Conservation (phyloP, 495 filamentous ascomycete genomes). For the Penicillium dipodomyicola region DNA sequence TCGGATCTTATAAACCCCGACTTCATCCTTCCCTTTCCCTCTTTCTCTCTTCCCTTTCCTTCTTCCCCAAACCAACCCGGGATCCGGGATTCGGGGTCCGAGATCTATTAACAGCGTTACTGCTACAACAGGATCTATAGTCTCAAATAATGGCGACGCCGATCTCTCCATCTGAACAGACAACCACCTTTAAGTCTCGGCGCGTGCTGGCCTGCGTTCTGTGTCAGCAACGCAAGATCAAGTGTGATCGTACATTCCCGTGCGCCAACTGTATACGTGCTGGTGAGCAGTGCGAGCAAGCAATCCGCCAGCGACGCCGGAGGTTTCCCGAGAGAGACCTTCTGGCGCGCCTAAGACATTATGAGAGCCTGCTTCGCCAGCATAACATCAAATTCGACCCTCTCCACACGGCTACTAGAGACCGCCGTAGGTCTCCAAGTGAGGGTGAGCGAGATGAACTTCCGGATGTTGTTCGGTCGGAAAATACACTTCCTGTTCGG, state of each 20-base stretch:
- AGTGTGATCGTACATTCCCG: slow-evolving; percentile 35
- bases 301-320: slow-evolving; percentile 21
- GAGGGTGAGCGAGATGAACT: neutral
- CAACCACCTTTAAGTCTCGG: neutral
- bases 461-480: no score
- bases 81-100: no score
- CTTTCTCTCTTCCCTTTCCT: no score
- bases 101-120: neutral
- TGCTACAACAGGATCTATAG: neutral
- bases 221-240: slow-evolving; percentile 39
- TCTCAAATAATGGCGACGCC: neutral
- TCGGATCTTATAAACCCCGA: no score
- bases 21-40: no score
- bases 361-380: neutral
- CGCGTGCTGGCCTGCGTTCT: slow-evolving; percentile 15
- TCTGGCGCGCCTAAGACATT: slow-evolving; percentile 2
- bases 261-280: slow-evolving; percentile 33
- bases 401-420: neutral
- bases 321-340: slow-evolving; percentile 22
- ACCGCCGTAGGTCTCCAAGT: neutral
- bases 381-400: neutral
- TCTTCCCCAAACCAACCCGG: no score
- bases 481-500: no score
- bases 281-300: slow-evolving; percentile 25
- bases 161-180: neutral